A percentile compares a stretch with the other conserved stretches of the same genome.
These are phyloP conservation scores for Taphrina communis DNA, from an alignment of 1,139 yeast genomes.

Conservation along the genomic window DNA sequence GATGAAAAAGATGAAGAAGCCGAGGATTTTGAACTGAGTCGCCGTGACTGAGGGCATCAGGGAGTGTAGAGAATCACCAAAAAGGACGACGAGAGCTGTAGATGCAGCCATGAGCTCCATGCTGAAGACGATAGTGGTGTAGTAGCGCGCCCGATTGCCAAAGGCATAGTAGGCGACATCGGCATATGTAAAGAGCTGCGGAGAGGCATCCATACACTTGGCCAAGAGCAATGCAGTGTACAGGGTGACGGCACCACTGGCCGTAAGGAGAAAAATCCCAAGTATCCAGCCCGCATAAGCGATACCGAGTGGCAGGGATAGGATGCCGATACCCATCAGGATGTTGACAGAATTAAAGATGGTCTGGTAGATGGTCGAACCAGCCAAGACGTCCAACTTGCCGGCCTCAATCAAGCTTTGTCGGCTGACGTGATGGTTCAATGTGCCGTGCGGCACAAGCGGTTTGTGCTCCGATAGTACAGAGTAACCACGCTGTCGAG, in stretches of 20 bases:
- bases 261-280: constrained; percentile 56
- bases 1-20: constrained; percentile 66
- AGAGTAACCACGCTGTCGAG: constrained; percentile 21
- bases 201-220: constrained; percentile 72
- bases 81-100: constrained; percentile 73
- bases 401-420: constrained; percentile 21
- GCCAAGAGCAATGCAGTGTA: constrained; percentile 72
- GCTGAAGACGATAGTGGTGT: constrained; percentile 74
- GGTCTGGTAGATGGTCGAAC: constrained; percentile 63
- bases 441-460: constrained; percentile 13
- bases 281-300: constrained; percentile 78
- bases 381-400: constrained; percentile 16
- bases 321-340: constrained; percentile 81
- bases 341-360: constrained; percentile 85
- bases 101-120: constrained; percentile 77
- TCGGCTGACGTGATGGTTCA: constrained; percentile 20
- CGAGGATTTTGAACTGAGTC: constrained; percentile 62
- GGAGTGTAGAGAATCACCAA: constrained; percentile 80
- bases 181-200: constrained; percentile 82
- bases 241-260: constrained; percentile 57
- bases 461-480: constrained; percentile 30
- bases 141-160: constrained; percentile 63
- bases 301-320: constrained; percentile 82
- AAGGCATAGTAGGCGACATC: constrained; percentile 82
- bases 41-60: constrained; percentile 63